Conservation (phyloP, 441 rosid genomes). For the Euphorbia celastroides region DNA sequence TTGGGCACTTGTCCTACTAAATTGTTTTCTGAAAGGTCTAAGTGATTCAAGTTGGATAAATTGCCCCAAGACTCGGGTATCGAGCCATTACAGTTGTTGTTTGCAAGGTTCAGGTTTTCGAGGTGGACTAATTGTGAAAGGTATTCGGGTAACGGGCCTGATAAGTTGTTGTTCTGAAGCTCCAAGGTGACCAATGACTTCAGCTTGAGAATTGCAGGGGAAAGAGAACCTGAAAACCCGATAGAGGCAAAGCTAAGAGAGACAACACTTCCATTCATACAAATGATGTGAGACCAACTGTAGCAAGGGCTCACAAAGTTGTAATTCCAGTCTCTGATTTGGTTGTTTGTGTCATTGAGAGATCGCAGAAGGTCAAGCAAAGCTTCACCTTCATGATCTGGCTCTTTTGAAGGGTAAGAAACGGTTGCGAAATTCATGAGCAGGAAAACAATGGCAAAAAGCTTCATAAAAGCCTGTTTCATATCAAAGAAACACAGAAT, state of each 20-base stretch:
- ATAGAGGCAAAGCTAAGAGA: constrained; percentile 59
- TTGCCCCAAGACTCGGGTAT: constrained; percentile 66
- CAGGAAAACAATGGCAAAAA: constrained; percentile 33
- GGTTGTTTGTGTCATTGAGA: constrained; percentile 52
- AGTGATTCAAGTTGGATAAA: constrained; percentile 57
- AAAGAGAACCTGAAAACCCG: constrained; percentile 82
- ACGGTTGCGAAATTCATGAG: constrained; percentile 30
- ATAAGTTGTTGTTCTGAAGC: constrained; percentile 65
- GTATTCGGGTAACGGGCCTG: constrained; percentile 66
- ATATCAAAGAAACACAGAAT: constrained; percentile 15
- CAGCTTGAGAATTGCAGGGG: constrained; percentile 60
- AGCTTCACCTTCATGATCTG: constrained; percentile 85
- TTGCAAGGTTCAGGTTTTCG: constrained; percentile 65
- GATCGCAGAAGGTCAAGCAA: constrained; percentile 44
- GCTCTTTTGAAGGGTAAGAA: constrained; percentile 41
- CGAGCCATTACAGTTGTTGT: constrained; percentile 67
- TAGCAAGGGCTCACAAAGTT: constrained; percentile 75
- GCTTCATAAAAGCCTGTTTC: constrained; percentile 18
- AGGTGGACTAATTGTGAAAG: constrained; percentile 56
- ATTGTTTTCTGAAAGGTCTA: constrained; percentile 75
- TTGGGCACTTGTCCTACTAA: constrained; percentile 64
- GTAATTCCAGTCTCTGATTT: constrained; percentile 54
- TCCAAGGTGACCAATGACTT: constrained; percentile 74
- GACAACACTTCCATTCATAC: constrained; percentile 59
- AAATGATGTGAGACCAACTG: constrained; percentile 82